phyloP scores from a whole-genome alignment of 2,329 filamentous ascomycete genomes.

The Dactylella cylindrospora region DNA sequence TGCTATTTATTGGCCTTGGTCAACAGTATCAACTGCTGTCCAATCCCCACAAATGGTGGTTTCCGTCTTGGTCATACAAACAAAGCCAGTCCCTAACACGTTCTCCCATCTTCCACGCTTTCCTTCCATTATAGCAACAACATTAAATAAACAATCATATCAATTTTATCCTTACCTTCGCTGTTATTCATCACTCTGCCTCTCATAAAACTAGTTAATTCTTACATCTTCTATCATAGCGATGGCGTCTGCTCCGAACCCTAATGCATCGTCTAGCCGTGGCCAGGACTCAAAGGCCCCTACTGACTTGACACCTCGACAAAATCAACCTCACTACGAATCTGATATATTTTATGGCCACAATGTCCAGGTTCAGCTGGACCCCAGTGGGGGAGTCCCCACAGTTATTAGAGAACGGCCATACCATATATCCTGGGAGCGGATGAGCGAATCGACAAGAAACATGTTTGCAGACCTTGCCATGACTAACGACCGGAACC shows the following conservation, averaged over 20 bases:
- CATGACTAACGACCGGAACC: conserved; percentile 8
- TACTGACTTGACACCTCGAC: too few relatives aligned
- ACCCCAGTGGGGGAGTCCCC: conserved; percentile 6
- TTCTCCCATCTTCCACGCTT: not conserved
- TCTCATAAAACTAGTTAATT: not conserved
- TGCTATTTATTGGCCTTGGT: too few relatives aligned
- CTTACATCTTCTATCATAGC: not conserved
- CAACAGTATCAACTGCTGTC: too few relatives aligned
- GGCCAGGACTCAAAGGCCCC: too few relatives aligned
- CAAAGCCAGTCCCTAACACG: not conserved
- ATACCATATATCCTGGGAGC: conserved; percentile 19
- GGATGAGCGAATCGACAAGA: not conserved
- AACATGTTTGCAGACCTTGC: conserved; percentile 37
- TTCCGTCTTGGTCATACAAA: too few relatives aligned
- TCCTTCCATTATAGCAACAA: not conserved
- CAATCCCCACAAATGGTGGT: too few relatives aligned
- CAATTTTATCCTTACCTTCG: not conserved
- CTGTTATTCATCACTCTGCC: not conserved
- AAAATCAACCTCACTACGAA: conserved; percentile 17
- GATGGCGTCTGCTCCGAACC: conserved; percentile 5
- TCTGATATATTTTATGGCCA: conserved; percentile 4
- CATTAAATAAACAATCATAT: not conserved
- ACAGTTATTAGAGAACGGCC: conserved; percentile 13
- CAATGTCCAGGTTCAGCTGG: not conserved
- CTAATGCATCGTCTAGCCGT: conserved; percentile 2